A percentile compares a stretch with the other conserved stretches of the same genome.
phyloP scores from a whole-genome alignment of 2,329 filamentous ascomycete genomes.

The Aspergillus sp. region DNA sequence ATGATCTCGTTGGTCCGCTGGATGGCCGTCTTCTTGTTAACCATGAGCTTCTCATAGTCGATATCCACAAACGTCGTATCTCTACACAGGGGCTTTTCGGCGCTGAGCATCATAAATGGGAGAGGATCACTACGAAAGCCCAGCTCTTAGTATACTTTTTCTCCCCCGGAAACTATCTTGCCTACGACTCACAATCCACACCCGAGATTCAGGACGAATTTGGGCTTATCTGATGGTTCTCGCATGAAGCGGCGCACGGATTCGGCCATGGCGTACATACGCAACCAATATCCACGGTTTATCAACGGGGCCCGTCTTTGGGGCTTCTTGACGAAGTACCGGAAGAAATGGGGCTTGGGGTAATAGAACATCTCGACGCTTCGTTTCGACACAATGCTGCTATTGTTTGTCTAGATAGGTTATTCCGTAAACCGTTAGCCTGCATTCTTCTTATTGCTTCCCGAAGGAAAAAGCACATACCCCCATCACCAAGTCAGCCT shows the following conservation, averaged over 20 bases:
- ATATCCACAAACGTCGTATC: constrained; percentile 70
- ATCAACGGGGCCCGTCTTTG: constrained; percentile 79
- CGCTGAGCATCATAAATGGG: constrained; percentile 72
- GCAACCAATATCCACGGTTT: constrained; percentile 81
- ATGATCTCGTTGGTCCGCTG: constrained; percentile 55
- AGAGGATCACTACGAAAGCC: constrained; percentile 63
- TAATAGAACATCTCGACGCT: constrained; percentile 89
- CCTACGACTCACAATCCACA: constrained; percentile 71
- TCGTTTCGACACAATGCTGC: constrained; percentile 85
- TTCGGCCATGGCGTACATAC: constrained; percentile 74
- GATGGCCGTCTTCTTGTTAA: constrained; percentile 64
- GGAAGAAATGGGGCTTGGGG: constrained; percentile 74
- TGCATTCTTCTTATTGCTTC: background rate
- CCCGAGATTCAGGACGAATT: constrained; percentile 75
- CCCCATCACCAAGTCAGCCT: constrained; percentile 50
- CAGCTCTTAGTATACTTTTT: constrained; percentile 20
- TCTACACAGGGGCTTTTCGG: constrained; percentile 54
- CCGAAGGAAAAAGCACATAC: constrained; percentile 28
- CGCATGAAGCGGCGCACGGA: constrained; percentile 68
- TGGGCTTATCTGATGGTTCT: constrained; percentile 49
- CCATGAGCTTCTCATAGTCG: constrained; percentile 75
- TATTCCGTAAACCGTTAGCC: background rate
- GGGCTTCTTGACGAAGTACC: constrained; percentile 79
- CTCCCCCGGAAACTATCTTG: constrained; percentile 1
- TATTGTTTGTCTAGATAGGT: constrained; percentile 68